phyloP scores from a whole-genome alignment of 2,329 filamentous ascomycete species.

The Fusarium kyushuense region DNA sequence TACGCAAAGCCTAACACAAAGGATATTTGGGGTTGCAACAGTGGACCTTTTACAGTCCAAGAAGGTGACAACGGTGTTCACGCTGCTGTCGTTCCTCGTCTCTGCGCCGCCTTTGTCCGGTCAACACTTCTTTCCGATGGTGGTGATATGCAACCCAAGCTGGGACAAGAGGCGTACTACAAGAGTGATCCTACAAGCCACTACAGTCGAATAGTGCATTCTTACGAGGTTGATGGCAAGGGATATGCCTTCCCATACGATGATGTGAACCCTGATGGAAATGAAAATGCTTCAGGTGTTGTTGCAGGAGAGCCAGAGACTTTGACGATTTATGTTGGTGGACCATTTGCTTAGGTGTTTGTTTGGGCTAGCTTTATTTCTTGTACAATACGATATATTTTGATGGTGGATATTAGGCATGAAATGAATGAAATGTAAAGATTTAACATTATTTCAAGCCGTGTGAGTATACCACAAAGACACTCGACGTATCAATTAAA shows the following conservation, averaged over 20 bases:
- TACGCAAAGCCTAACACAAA: conserved; percentile 58
- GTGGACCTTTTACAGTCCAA: conserved; percentile 58
- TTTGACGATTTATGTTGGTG: conserved; percentile 49
- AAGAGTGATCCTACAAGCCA: conserved; percentile 61
- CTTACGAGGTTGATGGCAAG: conserved; percentile 67
- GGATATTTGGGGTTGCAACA: conserved; percentile 66
- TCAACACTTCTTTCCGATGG: conserved; percentile 60
- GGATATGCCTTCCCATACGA: conserved; percentile 78
- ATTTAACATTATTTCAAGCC: too few relatives aligned
- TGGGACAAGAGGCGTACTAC: conserved; percentile 59
- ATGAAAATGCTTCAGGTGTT: conserved; percentile 62
- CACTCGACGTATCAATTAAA: neutral
- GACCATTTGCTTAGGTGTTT: conserved; percentile 16
- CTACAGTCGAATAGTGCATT: conserved; percentile 71
- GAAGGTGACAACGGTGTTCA: conserved; percentile 56
- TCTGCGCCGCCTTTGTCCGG: conserved; percentile 65
- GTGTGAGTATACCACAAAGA: too few relatives aligned
- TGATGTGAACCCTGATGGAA: conserved; percentile 70
- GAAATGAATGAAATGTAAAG: rapidly evolving
- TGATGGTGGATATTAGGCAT: neutral
- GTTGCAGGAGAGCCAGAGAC: conserved; percentile 46
- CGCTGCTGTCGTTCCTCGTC: conserved; percentile 58
- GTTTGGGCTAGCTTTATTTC: neutral
- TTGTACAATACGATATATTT: conserved; percentile 3
- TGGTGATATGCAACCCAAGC: conserved; percentile 60